Base-by-base conservation (phyloP, 805 yeast species). In the Jamesozyma gamospora region DNA sequence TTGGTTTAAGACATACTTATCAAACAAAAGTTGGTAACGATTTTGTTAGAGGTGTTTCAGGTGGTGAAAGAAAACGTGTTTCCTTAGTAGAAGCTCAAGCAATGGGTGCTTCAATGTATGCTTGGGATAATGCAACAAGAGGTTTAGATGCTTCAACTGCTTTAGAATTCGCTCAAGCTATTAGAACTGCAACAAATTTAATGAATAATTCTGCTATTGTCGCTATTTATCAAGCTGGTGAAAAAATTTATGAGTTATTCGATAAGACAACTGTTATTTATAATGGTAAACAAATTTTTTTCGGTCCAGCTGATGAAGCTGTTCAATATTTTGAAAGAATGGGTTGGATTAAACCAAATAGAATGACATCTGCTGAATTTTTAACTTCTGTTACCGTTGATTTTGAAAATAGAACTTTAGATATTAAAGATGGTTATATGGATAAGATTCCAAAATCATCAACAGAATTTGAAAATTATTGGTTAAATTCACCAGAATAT, bases 111-210 rank as follows among this genome's bases (percentile, higher is more conserved):
- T 63, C 74, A 6, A 64, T 76, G 17, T 75, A 67, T 47, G 75
- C 81, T 46, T 77, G 78, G 74, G 84, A 77, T 62, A 78, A 77
- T 49, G 79, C 82, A 18, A 78, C 84, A 14, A 69, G 83, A 60
- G 84, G 84, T 58, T 65, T 77, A 48, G 84, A 77, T 61, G 72
- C 83, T 9, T 76, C 83, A 13, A 77, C 83, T 15, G 84, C 84
- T 13, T 66, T 78, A 43, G 84, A 78, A 58, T 78, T 74, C 45
- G 70, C 73, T 19, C 71, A 74, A 51, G 73, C 80, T 21, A 65
- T 78, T 43, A 72, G 77, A 61, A 68, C 78, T 2, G 69, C 75
- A 10, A 76, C 83, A 2, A 72, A 75, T 46, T 57, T 77, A 55
- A 60, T 72, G 45, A 67, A 73, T 34, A 63, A 72, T 10, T 68